Conservation (phyloP, 257 asterid species). For the Nicotiana undulata region DNA sequence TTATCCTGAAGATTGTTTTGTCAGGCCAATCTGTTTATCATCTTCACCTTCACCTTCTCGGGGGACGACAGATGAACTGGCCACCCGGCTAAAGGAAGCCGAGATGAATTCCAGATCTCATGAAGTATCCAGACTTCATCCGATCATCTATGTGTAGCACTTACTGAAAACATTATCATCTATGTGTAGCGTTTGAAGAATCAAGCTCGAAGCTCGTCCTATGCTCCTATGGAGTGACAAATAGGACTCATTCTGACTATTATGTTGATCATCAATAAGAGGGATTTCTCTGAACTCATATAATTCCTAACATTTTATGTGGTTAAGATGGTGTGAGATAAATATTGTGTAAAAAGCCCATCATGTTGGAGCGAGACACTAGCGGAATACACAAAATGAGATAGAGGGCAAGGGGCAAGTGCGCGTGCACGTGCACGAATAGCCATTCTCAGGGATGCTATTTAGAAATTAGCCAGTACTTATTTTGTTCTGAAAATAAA, state of each 20-base stretch:
- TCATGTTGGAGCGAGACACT: no score
- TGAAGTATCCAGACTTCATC: background rate
- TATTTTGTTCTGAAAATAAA: no score
- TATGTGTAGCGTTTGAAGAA: background rate
- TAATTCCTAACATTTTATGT: background rate
- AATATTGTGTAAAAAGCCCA: no score
- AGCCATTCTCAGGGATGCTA: no score
- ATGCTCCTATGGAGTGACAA: background rate
- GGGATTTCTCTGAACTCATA: background rate
- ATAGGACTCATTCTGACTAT: background rate
- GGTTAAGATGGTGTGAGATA: background rate
- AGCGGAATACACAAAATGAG: no score
- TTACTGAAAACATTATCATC: background rate
- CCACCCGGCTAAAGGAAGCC: conserved; percentile 67
- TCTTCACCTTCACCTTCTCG: conserved; percentile 86
- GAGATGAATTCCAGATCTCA: background rate
- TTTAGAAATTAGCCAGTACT: no score
- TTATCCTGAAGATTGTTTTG: background rate
- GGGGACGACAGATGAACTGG: conserved; percentile 98
- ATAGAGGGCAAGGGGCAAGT: no score
- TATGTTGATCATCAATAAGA: background rate
- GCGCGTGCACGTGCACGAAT: no score
- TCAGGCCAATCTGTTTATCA: conserved; percentile 93
- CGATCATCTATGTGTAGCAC: background rate
- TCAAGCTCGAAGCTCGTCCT: background rate